Evolutionary conservation across 441 rosid genomes (phyloP), one percentile per base, ranked within the genome.

Genomic region (Gossypium schwendimanii): DNA sequence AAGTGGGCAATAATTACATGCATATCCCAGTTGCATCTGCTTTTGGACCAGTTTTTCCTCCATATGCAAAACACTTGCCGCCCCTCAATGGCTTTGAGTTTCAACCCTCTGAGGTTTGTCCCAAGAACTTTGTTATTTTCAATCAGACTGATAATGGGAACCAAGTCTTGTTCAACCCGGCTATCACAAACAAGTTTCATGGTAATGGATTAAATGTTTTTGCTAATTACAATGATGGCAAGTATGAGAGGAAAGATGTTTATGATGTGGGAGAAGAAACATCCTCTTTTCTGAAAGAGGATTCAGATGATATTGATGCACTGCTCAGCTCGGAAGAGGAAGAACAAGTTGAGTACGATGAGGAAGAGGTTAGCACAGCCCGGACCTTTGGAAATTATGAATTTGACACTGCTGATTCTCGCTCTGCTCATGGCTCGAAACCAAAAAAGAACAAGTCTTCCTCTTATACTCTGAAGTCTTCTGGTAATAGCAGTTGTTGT

Each of bases 261-360:
- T 77, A 79, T 49, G 69, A 72, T 72, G 73, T 49, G 74, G 85
- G 72, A 26, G 83, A 79, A 81, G 92, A 81, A 78, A 74, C 74
- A 5, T 81, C 87, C 33, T 75, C 76, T 66, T 84, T 86, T 69
- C 66, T 78, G 59, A 84, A 86, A 77, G 97, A 91, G 75, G 94
- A 93, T 87, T 88, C 96, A 2, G 91, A 83, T 77, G 98, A 93
- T 78, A 93, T 93, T 54, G 92, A 93, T 84, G 97, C 91, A 0
- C 82, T 93, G 64, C 73, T 93, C 84, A 88, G 92, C 85, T 73
- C 77, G 65, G 96, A 88, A 72, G 90, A 87, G 44, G 91, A 84
- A 7, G 85, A 86, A 11, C 78, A 80, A 52, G 87, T 84, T 1
- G 97, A 80, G 2, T 84, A 75, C 10, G 88, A 87, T 8, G 91